These are phyloP conservation scores for Bromus sterilis DNA, from an alignment of 176 grass and related monocot species.

Conservation along the genomic window DNA sequence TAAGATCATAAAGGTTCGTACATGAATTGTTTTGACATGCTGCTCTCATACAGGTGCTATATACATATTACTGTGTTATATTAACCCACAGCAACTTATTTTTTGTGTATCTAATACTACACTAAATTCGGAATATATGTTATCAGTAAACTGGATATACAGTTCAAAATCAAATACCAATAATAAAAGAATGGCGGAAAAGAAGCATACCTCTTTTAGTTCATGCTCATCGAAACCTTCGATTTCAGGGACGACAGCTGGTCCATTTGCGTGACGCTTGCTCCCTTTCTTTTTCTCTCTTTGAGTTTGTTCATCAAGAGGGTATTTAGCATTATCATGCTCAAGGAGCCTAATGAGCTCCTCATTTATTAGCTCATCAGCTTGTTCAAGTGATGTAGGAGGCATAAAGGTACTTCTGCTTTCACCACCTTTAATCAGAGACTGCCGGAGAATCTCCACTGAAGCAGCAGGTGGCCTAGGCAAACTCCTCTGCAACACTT, in stretches of 20 bases:
- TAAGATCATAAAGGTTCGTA: neutral
- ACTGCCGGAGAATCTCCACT: conserved; percentile 61
- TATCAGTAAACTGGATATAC: neutral
- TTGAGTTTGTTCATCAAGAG: conserved; percentile 54
- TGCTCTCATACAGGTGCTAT: neutral
- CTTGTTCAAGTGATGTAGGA: conserved; percentile 79
- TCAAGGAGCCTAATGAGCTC: conserved; percentile 70
- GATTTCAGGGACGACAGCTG: conserved; percentile 55
- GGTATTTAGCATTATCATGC: conserved; percentile 92
- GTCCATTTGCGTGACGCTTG: conserved; percentile 35
- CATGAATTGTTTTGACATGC: neutral
- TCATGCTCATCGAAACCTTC: conserved; percentile 71
- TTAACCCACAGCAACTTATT: neutral
- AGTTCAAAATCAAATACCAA: neutral
- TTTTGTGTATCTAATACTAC: neutral
- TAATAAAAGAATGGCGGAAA: conserved; percentile 1
- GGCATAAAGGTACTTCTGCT: conserved; percentile 75
- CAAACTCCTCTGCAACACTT: conserved; percentile 86
- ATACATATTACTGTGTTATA: conserved; percentile 3
- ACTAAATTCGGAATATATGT: neutral
- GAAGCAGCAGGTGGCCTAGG: conserved; percentile 71
- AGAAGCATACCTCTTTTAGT: conserved; percentile 53
- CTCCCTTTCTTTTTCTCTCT: conserved; percentile 67
- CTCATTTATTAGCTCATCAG: conserved; percentile 72
- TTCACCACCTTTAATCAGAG: conserved; percentile 69